These are phyloP conservation scores for Kalanchoe fedtschenkoi DNA, from an alignment of 164 flowering plant genomes.

Conservation along the genomic window DNA sequence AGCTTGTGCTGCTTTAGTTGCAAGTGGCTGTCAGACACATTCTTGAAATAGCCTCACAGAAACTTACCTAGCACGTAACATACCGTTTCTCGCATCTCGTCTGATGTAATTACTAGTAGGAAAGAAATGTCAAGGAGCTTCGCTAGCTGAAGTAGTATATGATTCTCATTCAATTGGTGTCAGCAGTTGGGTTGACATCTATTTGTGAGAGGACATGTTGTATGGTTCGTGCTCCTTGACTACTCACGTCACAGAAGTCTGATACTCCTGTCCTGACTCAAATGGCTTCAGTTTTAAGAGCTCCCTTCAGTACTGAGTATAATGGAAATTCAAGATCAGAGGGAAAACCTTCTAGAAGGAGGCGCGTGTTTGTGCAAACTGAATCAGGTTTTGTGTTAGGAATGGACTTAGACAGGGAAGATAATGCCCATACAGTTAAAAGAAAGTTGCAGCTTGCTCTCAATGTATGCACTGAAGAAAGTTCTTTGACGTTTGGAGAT, in stretches of 20 bases:
- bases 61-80: neutral
- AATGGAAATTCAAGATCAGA: conserved; percentile 8
- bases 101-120: neutral
- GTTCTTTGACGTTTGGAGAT: conserved; percentile 15
- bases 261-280: conserved; percentile 15
- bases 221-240: neutral
- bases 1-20: neutral
- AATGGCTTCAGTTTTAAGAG: conserved; percentile 8
- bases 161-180: conserved; percentile 10
- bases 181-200: conserved; percentile 9
- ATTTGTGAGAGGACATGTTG: conserved; percentile 1
- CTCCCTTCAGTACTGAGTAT: conserved; percentile 9
- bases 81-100: neutral
- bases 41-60: neutral
- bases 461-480: conserved; percentile 14
- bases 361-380: conserved; percentile 17
- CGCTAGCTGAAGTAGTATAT: neutral
- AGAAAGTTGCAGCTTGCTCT: conserved; percentile 14
- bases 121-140: neutral
- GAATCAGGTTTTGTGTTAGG: conserved; percentile 14
- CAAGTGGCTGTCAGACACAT: neutral
- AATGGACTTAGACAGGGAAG: conserved; percentile 12
- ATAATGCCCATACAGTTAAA: conserved; percentile 16
- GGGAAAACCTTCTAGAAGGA: conserved; percentile 11
- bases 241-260: conserved; percentile 12